Percentiles rank a stretch among this genome's conserved stretches.
Conservation (phyloP, 108 stramenopile genomes). For the Nannochloropsis oceanica region DNA sequence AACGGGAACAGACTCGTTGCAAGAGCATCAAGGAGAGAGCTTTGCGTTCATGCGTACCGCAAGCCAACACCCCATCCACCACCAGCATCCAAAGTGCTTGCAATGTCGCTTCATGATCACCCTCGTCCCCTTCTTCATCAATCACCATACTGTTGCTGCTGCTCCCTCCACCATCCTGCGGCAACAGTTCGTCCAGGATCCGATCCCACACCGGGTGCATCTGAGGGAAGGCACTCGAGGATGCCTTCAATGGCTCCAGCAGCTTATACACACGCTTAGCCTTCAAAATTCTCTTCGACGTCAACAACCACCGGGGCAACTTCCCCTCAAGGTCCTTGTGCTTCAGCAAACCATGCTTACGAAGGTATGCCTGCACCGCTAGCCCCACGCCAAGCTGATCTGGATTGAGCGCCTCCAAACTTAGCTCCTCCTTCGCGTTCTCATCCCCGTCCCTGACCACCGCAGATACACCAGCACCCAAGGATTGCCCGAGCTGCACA, state of each 20-base stretch:
- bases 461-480: not conserved
- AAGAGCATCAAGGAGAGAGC: constrained; percentile 14
- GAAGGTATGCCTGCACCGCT: not conserved
- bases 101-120: not conserved
- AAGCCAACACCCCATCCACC: constrained; percentile 8
- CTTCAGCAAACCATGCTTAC: not conserved
- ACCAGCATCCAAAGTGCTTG: constrained; percentile 5
- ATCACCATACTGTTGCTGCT: not conserved
- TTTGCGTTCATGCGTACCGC: constrained; percentile 6
- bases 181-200: constrained; percentile 8
- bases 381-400: not conserved
- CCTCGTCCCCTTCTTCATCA: not conserved
- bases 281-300: not conserved
- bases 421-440: not conserved
- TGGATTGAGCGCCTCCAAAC: not conserved
- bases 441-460: not conserved
- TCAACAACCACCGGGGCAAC: not conserved
- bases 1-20: not conserved
- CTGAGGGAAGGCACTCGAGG: constrained; percentile 14
- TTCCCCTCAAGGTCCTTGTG: not conserved
- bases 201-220: constrained; percentile 19
- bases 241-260: constrained; percentile 2
- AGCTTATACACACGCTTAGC: not conserved
- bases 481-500: not conserved
- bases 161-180: not conserved